Evolutionary conservation across 139 green algal species (phyloP), one percentile per base, ranked within the genome.

Genomic region (Coccomyxa sp.): DNA sequence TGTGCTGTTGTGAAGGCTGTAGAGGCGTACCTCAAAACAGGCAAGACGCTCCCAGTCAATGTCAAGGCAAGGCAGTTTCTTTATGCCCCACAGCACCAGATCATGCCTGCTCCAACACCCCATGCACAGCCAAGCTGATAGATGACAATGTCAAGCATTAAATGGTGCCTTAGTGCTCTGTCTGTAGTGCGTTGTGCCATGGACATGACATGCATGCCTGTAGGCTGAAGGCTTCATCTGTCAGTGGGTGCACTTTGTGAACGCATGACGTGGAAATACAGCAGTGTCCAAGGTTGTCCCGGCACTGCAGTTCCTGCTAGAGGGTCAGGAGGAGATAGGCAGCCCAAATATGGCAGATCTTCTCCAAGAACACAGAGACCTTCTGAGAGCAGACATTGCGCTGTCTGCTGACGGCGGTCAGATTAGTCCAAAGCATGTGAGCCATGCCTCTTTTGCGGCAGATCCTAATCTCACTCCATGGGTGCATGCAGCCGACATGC

Each of bases 341-440:
- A 82, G 77, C 74, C 80, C 81, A 7, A 81, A 92, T 70, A 78
- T 92, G 39, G 77, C 72, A 16, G 38, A 82, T 12, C 90, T 95
- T 73, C 73, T 95, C 64, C 24, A 71, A 0, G 16, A 70, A 2
- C 80, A 95, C 73, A 75, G 41, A 24, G 74, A 68, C 8, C 39
- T 86, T 36, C 82, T 94, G 72, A 39, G 79, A 2, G 74, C 64
- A 38, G 83, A 92, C 78, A 54, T 87, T 68, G 89, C 84, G 24
- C 68, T 95, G 31, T 88, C 79, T 8, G 90, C 90, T 33, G 90
- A 95, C 39, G 91, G 91, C 0, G 75, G 82, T 0, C 91, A 95
- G 81, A 72, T 82, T 10, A 71, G 18, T 24, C 29, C 14, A 18
- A 35, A n/a, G 36, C 55, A 36, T 12, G 38, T 64, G 50, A 64